Evolutionary conservation across 164 flowering plant species (phyloP).

Genomic region (Sextonia rubra): DNA sequence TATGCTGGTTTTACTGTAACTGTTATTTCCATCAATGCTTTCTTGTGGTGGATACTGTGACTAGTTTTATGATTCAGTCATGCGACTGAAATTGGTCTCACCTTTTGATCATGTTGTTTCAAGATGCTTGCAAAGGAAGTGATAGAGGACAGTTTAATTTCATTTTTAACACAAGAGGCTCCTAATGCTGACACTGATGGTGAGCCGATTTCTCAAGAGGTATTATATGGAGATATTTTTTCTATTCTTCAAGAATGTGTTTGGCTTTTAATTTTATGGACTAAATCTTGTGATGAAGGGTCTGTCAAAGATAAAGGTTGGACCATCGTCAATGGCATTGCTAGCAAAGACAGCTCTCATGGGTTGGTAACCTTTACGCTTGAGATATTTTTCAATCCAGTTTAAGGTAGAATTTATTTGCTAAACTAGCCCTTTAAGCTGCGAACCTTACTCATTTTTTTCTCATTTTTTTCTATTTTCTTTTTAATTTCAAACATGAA

Average conservation of each 20-base stretch:
- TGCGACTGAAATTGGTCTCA: not conserved
- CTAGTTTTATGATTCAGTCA: not conserved
- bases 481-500: not conserved
- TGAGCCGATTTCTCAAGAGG: constrained; percentile 60
- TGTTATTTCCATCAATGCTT: not conserved
- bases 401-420: not conserved
- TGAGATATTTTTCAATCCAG: not conserved
- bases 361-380: constrained; percentile 48
- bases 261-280: constrained; percentile 8
- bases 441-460: not conserved
- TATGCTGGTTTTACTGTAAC: not conserved
- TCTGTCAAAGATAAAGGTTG: constrained; percentile 66
- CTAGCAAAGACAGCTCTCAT: constrained; percentile 76
- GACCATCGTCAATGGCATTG: constrained; percentile 73
- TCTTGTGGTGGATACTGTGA: not conserved
- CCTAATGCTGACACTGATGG: constrained; percentile 60
- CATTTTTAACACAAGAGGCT: constrained; percentile 57
- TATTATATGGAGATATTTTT: constrained; percentile 13
- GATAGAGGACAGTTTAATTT: constrained; percentile 68
- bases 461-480: not conserved
- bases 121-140: constrained; percentile 97
- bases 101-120: constrained; percentile 10
- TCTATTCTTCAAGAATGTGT: constrained; percentile 3
- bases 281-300: constrained; percentile 38
- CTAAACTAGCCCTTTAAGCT: not conserved